Evolutionary conservation across 2,329 filamentous ascomycete species (phyloP), one percentile per base, ranked within the genome.

Genomic region (Cladophialophora psammophila): DNA sequence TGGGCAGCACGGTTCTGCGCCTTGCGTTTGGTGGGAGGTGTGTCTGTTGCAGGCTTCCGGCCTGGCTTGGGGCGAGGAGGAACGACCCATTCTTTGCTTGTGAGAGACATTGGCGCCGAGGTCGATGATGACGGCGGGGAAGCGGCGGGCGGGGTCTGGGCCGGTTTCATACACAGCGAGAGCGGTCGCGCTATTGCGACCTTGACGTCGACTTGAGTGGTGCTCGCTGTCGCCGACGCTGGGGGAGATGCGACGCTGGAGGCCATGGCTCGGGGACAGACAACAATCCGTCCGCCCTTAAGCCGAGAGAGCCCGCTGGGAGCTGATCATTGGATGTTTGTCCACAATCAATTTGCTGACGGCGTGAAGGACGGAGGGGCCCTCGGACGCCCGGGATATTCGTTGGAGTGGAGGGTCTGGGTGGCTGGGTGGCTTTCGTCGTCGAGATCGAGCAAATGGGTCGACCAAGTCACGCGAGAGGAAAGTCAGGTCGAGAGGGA

Each of bases 1-100:
- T 98, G 94, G 2, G 94, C 94, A 55, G 92, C 91, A 67, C 95
- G 87, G 78, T 98, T 98, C 81, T 98, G 95, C 1, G 92, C 91
- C 83, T 97, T 96, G 72, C 95, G 88, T 82, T 96, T 96, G 52
- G 93, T 96, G 1, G 92, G 91, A 13, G 94, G 93, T 60, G 94
- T 96, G 76, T 97, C 94, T 40, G 92, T 96, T 55, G 93, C 92
- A 2, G 94, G 94, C 84, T 98, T 98, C 73, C 94, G 89, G 57
- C 94, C 94, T 26, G 95, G 94, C 83, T 94, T 94, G 55, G 92
- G 92, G 68, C 92, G 86, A 34, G 92, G 92, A 31, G 92, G 92
- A 53, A 95, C 89, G 31, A 94, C 86, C 92, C 92, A 95, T 87
- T 94, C 91, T 78, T 90, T 94, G 74, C 87, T 91, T 40, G 91